These are phyloP conservation scores for Podospora pseudoanserina DNA, from an alignment of 495 filamentous ascomycete genomes.

Conservation along the genomic window DNA sequence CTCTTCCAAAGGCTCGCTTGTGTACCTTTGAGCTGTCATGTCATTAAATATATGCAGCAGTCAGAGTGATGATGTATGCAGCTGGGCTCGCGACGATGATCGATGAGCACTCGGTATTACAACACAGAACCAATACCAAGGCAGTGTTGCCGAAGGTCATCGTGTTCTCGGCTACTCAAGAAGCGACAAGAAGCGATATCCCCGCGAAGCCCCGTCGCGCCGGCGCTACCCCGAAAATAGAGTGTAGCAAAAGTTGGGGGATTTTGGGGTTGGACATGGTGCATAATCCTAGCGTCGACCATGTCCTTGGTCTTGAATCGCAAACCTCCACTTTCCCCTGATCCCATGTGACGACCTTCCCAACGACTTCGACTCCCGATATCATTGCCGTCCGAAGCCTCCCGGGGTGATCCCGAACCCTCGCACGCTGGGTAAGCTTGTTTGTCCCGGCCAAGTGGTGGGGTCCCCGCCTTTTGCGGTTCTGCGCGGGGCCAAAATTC, in stretches of 20 bases:
- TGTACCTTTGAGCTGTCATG: not conserved
- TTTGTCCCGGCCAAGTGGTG: not conserved
- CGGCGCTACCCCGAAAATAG: not conserved
- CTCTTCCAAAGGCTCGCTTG: not conserved
- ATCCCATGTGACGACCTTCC: not conserved
- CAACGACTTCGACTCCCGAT: not conserved
- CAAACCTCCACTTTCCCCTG: constrained; percentile 5
- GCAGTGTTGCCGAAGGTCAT: not conserved
- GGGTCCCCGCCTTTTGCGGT: constrained; percentile 3
- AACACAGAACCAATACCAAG: not conserved
- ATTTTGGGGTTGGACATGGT: not conserved
- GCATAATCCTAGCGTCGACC: not conserved
- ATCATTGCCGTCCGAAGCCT: not conserved
- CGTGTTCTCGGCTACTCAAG: not conserved
- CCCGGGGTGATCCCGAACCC: not conserved
- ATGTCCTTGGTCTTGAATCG: constrained; percentile 1
- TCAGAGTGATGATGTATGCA: not conserved
- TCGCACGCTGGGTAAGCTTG: not conserved
- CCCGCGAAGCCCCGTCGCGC: not conserved
- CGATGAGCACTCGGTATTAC: not conserved
- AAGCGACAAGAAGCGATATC: not conserved
- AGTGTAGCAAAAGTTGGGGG: not conserved
- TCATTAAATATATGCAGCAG: not conserved
- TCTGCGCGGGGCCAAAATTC: not conserved
- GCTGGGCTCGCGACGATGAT: not conserved